Conservation (phyloP, 305 asterid genomes). For the Coffea humblotiana region DNA sequence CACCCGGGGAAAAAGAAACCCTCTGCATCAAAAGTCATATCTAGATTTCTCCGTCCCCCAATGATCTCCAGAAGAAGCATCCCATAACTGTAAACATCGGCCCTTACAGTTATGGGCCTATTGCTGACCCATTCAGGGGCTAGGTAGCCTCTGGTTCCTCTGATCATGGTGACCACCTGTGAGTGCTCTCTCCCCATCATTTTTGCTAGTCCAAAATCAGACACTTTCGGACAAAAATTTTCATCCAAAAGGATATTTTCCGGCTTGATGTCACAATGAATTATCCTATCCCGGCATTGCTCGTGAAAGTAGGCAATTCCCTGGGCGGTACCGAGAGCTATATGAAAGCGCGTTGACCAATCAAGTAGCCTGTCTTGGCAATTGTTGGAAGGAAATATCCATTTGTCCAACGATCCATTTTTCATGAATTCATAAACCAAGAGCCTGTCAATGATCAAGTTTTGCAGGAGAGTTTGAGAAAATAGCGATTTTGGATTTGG, state of each 20-base stretch:
- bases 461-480: not conserved
- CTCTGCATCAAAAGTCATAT: slow-evolving; percentile 70
- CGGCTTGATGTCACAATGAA: slow-evolving; percentile 91
- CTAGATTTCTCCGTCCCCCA: slow-evolving; percentile 86
- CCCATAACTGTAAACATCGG: slow-evolving; percentile 92
- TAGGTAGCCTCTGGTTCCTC: slow-evolving; percentile 85
- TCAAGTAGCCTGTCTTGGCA: slow-evolving; percentile 44
- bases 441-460: slow-evolving; percentile 49
- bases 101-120: slow-evolving; percentile 80
- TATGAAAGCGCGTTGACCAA: slow-evolving; percentile 72
- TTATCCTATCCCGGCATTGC: slow-evolving; percentile 84
- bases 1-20: slow-evolving; percentile 88
- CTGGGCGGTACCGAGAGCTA: slow-evolving; percentile 82
- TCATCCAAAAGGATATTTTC: slow-evolving; percentile 84
- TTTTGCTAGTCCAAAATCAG: slow-evolving; percentile 88
- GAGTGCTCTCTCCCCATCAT: slow-evolving; percentile 91
- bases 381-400: slow-evolving; percentile 65
- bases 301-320: slow-evolving; percentile 93
- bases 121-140: slow-evolving; percentile 93
- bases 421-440: slow-evolving; percentile 91
- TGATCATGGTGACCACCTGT: slow-evolving; percentile 72
- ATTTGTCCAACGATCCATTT: slow-evolving; percentile 83
- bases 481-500: not conserved
- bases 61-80: slow-evolving; percentile 88
- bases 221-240: slow-evolving; percentile 75